phyloP scores from a whole-genome alignment of 1,139 yeast genomes.

The Sugiyamaella pinicola region DNA sequence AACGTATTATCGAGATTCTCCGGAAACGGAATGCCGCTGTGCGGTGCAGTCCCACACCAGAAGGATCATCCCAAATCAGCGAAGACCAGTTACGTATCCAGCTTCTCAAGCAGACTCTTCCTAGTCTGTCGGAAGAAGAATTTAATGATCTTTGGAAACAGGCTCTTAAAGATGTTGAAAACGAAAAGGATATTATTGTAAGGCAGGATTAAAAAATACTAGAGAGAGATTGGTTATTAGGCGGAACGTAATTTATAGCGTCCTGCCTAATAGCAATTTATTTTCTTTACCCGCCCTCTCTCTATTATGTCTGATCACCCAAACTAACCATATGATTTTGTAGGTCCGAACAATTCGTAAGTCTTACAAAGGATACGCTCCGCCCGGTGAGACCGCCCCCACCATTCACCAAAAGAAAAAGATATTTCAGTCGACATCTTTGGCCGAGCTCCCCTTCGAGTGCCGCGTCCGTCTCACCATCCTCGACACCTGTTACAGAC shows the following conservation, averaged over 20 bases:
- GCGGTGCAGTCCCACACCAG: conserved; percentile 56
- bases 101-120: conserved; percentile 37
- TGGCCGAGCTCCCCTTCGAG: conserved; percentile 41
- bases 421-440: conserved; percentile 42
- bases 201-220: conserved; percentile 67
- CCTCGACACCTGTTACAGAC: conserved; percentile 38
- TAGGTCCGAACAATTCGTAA: conserved; percentile 34
- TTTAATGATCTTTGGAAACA: conserved; percentile 81
- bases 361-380: conserved; percentile 30
- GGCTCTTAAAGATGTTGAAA: conserved; percentile 63
- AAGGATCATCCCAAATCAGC: conserved; percentile 42
- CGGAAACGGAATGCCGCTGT: conserved; percentile 68
- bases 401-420: conserved; percentile 32
- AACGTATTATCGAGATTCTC: conserved; percentile 66
- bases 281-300: conserved; percentile 4
- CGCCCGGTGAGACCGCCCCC: conserved; percentile 29
- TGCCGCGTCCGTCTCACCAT: conserved; percentile 38
- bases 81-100: conserved; percentile 37
- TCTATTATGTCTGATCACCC: conserved; percentile 4
- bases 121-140: conserved; percentile 60
- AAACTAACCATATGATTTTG: conserved; percentile 7
- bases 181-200: conserved; percentile 79
- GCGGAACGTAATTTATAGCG: too few relatives aligned
- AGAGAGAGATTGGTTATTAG: too few relatives aligned
- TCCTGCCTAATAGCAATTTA: neutral